A percentile compares a stretch with the other conserved stretches of the same genome.
phyloP scores from a whole-genome alignment of 2,329 filamentous ascomycete species.

The Trichothecium sympodiale region DNA sequence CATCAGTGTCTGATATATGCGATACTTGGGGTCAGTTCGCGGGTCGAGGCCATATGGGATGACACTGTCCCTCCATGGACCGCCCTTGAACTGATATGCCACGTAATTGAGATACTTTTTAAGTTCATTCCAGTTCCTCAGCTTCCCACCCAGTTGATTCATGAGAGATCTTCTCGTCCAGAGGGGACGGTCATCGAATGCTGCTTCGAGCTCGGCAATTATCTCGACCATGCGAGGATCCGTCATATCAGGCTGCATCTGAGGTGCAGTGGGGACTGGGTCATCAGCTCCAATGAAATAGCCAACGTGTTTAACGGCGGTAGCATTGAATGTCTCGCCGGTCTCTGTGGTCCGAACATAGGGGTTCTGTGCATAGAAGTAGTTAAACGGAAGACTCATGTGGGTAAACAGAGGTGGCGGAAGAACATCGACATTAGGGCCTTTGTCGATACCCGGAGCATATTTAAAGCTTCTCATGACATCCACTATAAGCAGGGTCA shows the following conservation, averaged over 20 bases:
- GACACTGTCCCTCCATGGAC: constrained; percentile 83
- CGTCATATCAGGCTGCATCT: constrained; percentile 44
- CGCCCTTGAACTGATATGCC: constrained; percentile 85
- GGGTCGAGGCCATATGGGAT: constrained; percentile 82
- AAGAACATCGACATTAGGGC: constrained; percentile 56
- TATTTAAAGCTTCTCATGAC: constrained; percentile 54
- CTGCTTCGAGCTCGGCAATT: constrained; percentile 49
- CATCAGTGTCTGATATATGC: constrained; percentile 79
- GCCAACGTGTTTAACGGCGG: constrained; percentile 45
- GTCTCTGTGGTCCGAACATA: constrained; percentile 54
- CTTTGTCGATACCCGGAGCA: constrained; percentile 47
- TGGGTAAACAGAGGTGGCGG: constrained; percentile 72
- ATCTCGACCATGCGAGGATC: constrained; percentile 52
- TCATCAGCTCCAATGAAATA: constrained; percentile 51
- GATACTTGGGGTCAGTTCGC: constrained; percentile 61
- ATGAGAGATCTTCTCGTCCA: constrained; percentile 77
- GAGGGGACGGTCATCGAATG: constrained; percentile 66
- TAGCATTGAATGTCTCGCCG: constrained; percentile 47
- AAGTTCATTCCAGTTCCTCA: constrained; percentile 45
- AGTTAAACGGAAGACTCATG: constrained; percentile 63
- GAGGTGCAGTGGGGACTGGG: constrained; percentile 51
- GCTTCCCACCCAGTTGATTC: constrained; percentile 52
- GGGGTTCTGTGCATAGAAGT: constrained; percentile 77
- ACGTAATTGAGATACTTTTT: constrained; percentile 73
- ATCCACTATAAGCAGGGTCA: constrained; percentile 24